Evolutionary conservation across 768 basidiomycete species (phyloP), one percentile per base, ranked within the genome.

Genomic region (Termitomyces heimii): DNA sequence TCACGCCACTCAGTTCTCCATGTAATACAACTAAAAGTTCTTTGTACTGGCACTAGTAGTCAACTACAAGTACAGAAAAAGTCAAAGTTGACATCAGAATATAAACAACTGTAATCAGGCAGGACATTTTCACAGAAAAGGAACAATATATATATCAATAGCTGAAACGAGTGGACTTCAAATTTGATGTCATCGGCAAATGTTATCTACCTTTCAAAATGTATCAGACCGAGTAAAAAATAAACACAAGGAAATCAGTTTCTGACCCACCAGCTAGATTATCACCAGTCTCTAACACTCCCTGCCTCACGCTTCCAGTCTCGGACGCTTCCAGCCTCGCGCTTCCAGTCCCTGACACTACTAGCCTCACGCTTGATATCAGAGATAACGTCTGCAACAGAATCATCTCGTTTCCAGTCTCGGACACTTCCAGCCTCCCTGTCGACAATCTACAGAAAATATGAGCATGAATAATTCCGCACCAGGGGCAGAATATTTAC

Each of bases 291-390:
- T 24, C 42, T 42, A 4, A 37, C 61, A 40, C 42, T 32, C 5
- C 29, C 42, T 32, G 53, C 42, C 56, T 54, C 60, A 12, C 60
- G 56, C 37, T 46, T 59, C 66, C 60, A 65, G 50, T 65, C 65
- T 3, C 34, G 34, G 34, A 29, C 61, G 28, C 43, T 49, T 31
- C 60, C 52, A 43, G 49, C 53, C 32, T 54, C 60, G 26, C 65
- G 60, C 55, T 57, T 60, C 57, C 60, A 63, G 31, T 58, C 58
- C 26, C 43, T 43, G 16, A 53, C 51, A 46, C 49, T 61, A 20
- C 45, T 53, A 44, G 56, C 56, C 42, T 53, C 55, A 13, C 63
- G 60, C 44, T 60, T 59, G 47, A 53, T 55, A 44, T 59, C 57
- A n/a, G 49, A 40, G 18, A 35, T 18, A 35, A 49, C 52, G 5